Evolutionary conservation across 2,329 filamentous ascomycete species (phyloP), one percentile per base, ranked within the genome.

Genomic region (Ascochyta rabiei): DNA sequence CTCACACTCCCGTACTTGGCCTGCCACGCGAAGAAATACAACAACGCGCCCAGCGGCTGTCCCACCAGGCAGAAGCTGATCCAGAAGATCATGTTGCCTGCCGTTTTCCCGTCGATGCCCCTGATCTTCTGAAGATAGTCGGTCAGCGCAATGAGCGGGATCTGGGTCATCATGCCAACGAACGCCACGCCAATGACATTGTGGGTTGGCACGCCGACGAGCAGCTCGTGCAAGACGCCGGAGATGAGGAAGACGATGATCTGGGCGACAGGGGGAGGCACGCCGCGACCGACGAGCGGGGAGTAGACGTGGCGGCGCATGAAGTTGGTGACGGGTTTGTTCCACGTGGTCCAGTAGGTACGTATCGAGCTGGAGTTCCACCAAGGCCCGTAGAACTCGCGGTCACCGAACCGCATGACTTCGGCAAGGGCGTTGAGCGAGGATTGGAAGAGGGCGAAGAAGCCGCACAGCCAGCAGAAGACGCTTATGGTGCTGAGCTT

Each of bases 21-120:
- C 77, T 98, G 93, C 93, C 95, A 99, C 1, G 93, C 93, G 73
- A 98, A 98, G 75, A 97, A 99, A 75, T 99, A 99, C 73, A 96
- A 82, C 56, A 99, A 79, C 0, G 91, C 93, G 1, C 91, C 95
- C 65, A 98, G 84, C 0, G 95, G 95, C 79, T 99, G 95, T 3
- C 95, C 95, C 12, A 99, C 89, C 2, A 98, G 85, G 61, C 93
- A 97, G 71, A 99, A 99, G 12, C 90, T 93, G 18, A 97, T 82
- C 95, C 95, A 98, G 75, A 99, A 99, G 53, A 96, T 93, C 69
- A 88, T 87, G 74, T 99, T 99, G 1, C 95, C 95, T 24, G 96
- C 81, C 8, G 96, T 82, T 65, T 88, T 90, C 6, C 91, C 90
- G 46, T 87, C 85, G 0, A 88, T 85, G 3, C 89, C 86, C 58